phyloP scores from a whole-genome alignment of 2,329 filamentous ascomycete genomes.

The Dothiorella sarmentorum region DNA sequence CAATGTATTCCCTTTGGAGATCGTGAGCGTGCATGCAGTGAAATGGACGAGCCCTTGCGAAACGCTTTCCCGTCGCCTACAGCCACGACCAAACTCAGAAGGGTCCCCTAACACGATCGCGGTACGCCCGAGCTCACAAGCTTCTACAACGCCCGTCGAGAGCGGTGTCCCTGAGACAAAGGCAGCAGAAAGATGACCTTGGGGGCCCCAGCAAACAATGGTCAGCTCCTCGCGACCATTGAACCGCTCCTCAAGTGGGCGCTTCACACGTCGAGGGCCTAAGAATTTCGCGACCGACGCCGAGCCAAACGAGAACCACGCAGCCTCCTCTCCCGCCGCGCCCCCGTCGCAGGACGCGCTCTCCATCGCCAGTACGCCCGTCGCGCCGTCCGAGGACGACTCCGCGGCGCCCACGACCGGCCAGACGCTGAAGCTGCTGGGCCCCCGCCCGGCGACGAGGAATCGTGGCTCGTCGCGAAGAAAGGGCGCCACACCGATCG shows the following conservation, averaged over 20 bases:
- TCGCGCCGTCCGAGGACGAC: conserved; percentile 9
- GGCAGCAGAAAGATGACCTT: conserved; percentile 20
- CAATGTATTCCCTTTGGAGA: not conserved
- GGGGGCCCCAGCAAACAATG: conserved; percentile 25
- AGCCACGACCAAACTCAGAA: conserved; percentile 20
- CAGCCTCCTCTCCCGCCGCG: conserved; percentile 28
- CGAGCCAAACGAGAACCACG: conserved; percentile 24
- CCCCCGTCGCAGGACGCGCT: conserved; percentile 19
- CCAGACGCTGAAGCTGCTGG: conserved; percentile 16
- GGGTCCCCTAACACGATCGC: conserved; percentile 20
- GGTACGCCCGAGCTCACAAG: conserved; percentile 20
- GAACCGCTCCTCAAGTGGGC: conserved; percentile 29
- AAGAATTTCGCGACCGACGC: conserved; percentile 25
- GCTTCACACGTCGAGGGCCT: conserved; percentile 29
- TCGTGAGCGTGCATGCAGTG: conserved; percentile 18
- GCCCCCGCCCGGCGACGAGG: conserved; percentile 14
- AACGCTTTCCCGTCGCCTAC: conserved; percentile 19
- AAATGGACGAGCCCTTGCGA: conserved; percentile 17
- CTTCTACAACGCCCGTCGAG: conserved; percentile 18
- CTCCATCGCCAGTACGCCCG: conserved; percentile 13
- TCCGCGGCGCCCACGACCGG: conserved; percentile 5
- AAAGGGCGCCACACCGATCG: conserved; percentile 17
- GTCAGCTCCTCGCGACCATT: conserved; percentile 31
- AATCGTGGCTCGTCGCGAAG: conserved; percentile 18
- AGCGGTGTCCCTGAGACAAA: conserved; percentile 17